Base-by-base conservation (phyloP, 2,329 filamentous ascomycete genomes). In the Scedosporium dehoogii region DNA sequence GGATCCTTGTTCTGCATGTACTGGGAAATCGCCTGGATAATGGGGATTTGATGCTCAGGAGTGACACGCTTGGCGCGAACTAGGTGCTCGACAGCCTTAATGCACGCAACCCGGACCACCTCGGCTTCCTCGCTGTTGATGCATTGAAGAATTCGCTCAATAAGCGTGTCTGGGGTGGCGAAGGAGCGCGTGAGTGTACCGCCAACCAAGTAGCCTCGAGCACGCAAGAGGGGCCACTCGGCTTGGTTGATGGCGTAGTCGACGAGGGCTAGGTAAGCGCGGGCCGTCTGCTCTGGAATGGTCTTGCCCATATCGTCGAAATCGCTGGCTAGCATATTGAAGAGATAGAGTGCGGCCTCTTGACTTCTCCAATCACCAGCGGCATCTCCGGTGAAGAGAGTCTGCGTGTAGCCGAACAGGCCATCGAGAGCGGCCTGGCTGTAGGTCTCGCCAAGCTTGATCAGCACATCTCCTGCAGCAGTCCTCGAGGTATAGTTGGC, bases 401-500 rank as follows among this genome's bases (percentile, higher is more conserved):
- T 79, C 71, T 89, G 88, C 41, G 90, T 90, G 73, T 92, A 89
- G 12, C 84, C 83, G 64, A 92, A 85, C 48, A 97, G 81, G 6
- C 89, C 91, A 69, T 96, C 89, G 12, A 96, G 80, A 0, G 91
- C 87, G 60, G 85, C 85, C 61, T 85, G 81, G 67, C 87, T 85
- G 61, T 96, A 83, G 92, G 92, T 96, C 73, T 97, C 92, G 58
- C 90, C 91, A 64, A 96, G 80, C 76, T 96, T 97, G 75, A 96
- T 92, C 29, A 96, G 82, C 58, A 99, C 79, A 72, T 97, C 94
- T 58, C 92, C 92, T 66, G 91, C 94, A 48, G 93, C 94, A 18
- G 91, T 96, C 67, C 94, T 86, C 14, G 94, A 90, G 0, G 94
- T 97, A 76, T 97, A 99, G 73, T 97, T 97, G 38, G 92, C 90